A percentile compares a stretch with the other conserved stretches of the same genome.
phyloP scores from a whole-genome alignment of 2,329 filamentous ascomycete genomes.

The Ceratocystis lukuohia region DNA sequence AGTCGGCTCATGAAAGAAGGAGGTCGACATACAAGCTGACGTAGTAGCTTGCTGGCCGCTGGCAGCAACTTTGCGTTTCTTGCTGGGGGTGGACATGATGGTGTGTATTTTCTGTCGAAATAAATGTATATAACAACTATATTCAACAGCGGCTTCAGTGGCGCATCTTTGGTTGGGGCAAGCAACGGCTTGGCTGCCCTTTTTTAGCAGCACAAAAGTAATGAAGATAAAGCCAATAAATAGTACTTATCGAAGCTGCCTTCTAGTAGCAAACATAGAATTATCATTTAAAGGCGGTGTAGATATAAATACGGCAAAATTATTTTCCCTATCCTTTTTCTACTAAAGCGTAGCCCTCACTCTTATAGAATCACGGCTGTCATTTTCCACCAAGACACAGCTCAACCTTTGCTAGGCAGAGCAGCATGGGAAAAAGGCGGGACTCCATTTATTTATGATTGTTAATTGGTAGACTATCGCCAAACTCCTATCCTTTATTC shows the following conservation, averaged over 20 bases:
- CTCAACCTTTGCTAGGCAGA: neutral
- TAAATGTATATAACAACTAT: neutral
- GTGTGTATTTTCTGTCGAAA: neutral
- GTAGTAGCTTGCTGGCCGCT: neutral
- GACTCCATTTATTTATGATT: neutral
- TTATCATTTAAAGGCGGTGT: constrained; percentile 12
- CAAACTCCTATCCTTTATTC: neutral
- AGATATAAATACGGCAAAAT: constrained; percentile 8
- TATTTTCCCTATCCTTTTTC: neutral
- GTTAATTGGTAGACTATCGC: neutral
- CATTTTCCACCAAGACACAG: neutral
- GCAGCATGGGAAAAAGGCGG: neutral
- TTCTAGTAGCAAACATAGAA: neutral
- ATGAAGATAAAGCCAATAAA: too few relatives aligned
- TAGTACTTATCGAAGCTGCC: too few relatives aligned
- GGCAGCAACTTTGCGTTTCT: constrained; percentile 15
- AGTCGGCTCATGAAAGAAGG: neutral
- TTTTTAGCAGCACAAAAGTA: too few relatives aligned
- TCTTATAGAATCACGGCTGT: constrained; percentile 7
- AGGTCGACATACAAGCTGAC: constrained; percentile 15
- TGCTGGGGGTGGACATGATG: constrained; percentile 11
- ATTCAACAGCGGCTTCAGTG: neutral
- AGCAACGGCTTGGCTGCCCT: neutral
- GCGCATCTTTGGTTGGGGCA: neutral
- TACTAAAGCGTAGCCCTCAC: neutral